These are phyloP conservation scores for Leishmania martiniquensis DNA, from an alignment of 208 protist genomes.

Conservation along the genomic window DNA sequence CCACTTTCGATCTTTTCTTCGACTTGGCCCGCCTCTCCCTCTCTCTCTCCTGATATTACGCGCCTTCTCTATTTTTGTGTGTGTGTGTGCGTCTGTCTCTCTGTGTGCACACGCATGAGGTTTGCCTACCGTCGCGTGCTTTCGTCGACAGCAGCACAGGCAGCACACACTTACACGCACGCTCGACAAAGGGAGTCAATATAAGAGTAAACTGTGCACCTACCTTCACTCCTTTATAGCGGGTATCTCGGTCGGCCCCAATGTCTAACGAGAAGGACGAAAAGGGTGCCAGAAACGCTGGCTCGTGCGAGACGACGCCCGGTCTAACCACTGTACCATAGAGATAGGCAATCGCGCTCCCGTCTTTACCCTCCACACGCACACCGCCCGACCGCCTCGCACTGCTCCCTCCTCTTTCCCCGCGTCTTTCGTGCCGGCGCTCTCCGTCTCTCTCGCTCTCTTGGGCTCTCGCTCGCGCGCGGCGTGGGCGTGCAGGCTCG, in stretches of 20 bases:
- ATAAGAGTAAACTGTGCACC: neutral
- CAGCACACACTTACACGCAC: neutral
- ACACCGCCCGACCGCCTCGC: neutral
- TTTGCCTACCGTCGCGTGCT: neutral
- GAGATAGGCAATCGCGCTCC: neutral
- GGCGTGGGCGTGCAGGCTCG: neutral
- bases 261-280: conserved; percentile 1
- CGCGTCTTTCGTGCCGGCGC: too few species aligned
- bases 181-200: neutral
- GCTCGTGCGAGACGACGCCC: neutral
- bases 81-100: conserved; percentile 4
- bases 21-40: too few species aligned
- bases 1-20: neutral
- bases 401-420: neutral
- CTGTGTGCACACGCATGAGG: neutral
- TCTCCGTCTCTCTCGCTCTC: neutral
- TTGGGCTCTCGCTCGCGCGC: too few species aligned
- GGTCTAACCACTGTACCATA: neutral
- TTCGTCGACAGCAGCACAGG: neutral
- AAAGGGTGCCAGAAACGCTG: neutral
- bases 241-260: neutral
- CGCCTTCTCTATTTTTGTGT: neutral
- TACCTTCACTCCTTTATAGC: neutral
- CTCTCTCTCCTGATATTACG: too few species aligned
- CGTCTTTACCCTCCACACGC: neutral